Evolutionary conservation across 345 rosid genomes (phyloP).

Genomic region (Schrenkiella parvula): DNA sequence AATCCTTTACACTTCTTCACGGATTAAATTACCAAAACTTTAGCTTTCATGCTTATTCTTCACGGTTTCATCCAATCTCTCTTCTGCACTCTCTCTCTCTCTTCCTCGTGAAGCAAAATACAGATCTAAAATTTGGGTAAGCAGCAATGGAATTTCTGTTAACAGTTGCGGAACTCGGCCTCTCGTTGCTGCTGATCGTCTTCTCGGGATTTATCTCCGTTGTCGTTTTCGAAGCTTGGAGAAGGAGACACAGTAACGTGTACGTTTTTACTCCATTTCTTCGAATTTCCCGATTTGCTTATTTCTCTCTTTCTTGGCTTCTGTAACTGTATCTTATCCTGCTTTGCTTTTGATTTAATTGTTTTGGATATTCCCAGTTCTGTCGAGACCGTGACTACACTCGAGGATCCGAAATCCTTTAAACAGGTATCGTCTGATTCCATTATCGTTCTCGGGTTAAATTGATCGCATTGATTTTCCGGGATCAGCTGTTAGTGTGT

Average conservation of each 20-base stretch:
- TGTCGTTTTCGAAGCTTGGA: slow-evolving; percentile 55
- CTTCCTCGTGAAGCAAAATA: slow-evolving; percentile 6
- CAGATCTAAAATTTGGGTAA: slow-evolving; percentile 23
- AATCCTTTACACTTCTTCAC: slow-evolving; percentile 1
- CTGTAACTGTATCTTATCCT: neutral
- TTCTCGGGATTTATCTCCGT: slow-evolving; percentile 37
- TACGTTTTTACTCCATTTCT: slow-evolving; percentile 21
- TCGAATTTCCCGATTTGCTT: neutral
- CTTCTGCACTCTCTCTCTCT: neutral
- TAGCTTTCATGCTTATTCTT: slow-evolving; percentile 26
- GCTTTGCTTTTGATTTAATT: neutral
- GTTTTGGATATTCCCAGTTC: slow-evolving; percentile 38
- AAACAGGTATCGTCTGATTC: slow-evolving; percentile 47
- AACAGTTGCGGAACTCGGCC: slow-evolving; percentile 36
- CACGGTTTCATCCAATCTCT: slow-evolving; percentile 16
- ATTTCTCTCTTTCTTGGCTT: neutral
- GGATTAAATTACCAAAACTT: slow-evolving; percentile 4
- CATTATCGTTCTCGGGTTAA: neutral
- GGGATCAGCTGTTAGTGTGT: neutral
- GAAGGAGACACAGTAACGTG: slow-evolving; percentile 62
- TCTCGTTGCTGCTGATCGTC: slow-evolving; percentile 28
- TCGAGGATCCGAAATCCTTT: slow-evolving; percentile 79
- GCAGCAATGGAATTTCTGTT: slow-evolving; percentile 47
- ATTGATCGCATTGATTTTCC: neutral
- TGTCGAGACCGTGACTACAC: slow-evolving; percentile 49